Evolutionary conservation across 1,139 yeast species (phyloP).

Genomic region (Suhomyces yuchorum): DNA sequence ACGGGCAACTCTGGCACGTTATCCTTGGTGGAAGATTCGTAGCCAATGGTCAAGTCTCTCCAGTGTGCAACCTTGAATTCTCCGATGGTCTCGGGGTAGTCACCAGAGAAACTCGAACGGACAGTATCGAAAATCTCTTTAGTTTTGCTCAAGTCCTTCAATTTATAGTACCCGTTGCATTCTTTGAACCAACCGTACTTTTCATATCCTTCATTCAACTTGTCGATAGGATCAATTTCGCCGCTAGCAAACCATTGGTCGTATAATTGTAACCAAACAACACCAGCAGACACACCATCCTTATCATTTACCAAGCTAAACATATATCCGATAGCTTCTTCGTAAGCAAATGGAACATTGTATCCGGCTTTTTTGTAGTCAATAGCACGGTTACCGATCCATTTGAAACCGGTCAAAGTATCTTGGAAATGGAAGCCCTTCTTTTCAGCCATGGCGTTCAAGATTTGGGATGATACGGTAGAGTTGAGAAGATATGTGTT

Average conservation of each 20-base stretch:
- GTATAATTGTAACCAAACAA: constrained; percentile 75
- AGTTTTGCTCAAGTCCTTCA: constrained; percentile 57
- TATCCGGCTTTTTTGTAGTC: constrained; percentile 66
- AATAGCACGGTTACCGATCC: constrained; percentile 92
- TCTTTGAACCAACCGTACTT: constrained; percentile 82
- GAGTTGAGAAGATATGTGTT: constrained; percentile 75
- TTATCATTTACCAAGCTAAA: constrained; percentile 85
- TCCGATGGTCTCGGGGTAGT: constrained; percentile 52
- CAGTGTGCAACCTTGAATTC: constrained; percentile 58
- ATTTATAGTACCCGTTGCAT: constrained; percentile 81
- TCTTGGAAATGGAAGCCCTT: constrained; percentile 70
- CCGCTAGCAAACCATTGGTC: constrained; percentile 47
- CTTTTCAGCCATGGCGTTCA: constrained; percentile 65
- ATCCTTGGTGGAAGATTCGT: constrained; percentile 65
- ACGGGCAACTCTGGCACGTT: constrained; percentile 66
- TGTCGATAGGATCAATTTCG: constrained; percentile 40
- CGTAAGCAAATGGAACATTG: constrained; percentile 84
- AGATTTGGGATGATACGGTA: constrained; percentile 86
- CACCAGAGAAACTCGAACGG: constrained; percentile 44
- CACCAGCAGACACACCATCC: constrained; percentile 86
- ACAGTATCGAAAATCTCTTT: constrained; percentile 50
- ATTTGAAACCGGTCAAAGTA: constrained; percentile 92
- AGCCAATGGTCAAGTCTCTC: constrained; percentile 86
- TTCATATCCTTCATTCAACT: constrained; percentile 58
- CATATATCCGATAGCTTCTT: constrained; percentile 97